A percentile compares a stretch with the other conserved stretches of the same genome.
phyloP scores from a whole-genome alignment of 139 green algal genomes.

The Auxenochlorella pyrenoidosa region DNA sequence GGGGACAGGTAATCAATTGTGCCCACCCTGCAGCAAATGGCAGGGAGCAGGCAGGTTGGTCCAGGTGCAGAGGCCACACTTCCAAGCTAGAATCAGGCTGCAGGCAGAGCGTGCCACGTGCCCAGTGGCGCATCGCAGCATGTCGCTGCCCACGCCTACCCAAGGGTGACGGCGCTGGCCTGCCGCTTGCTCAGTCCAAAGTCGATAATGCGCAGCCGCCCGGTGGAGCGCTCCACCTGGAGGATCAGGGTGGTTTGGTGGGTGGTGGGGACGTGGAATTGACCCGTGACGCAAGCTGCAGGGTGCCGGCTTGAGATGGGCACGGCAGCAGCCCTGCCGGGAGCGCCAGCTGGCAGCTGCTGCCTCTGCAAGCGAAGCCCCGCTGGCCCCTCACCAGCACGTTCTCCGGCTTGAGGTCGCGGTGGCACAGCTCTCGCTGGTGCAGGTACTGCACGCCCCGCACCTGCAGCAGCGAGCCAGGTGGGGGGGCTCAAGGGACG shows the following conservation, averaged over 20 bases:
- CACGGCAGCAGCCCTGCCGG: too few species aligned
- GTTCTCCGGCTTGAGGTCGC: constrained; percentile 90
- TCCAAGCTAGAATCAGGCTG: too few species aligned
- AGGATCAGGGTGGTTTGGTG: background rate
- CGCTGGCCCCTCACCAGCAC: background rate
- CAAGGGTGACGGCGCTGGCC: constrained; percentile 71
- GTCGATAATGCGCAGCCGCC: constrained; percentile 81
- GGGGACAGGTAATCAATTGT: constrained; percentile 84
- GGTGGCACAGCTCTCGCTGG: constrained; percentile 73
- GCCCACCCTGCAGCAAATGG: constrained; percentile 44
- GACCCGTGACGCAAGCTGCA: too few species aligned
- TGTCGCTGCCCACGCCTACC: constrained; percentile 40
- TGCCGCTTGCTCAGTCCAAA: constrained; percentile 86
- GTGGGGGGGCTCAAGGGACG: background rate
- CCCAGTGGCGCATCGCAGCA: too few species aligned
- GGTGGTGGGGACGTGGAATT: too few species aligned
- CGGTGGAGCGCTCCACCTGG: constrained; percentile 65
- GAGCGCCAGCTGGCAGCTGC: too few species aligned
- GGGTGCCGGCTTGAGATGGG: too few species aligned
- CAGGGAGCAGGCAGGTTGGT: background rate
- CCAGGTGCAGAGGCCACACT: background rate
- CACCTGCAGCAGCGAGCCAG: constrained; percentile 64
- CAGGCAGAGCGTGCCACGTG: too few species aligned
- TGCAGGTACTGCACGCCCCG: constrained; percentile 71
- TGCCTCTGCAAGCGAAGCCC: too few species aligned